Evolutionary conservation across 805 yeast genomes (phyloP), one percentile per base, ranked within the genome.

Genomic region (Yueomyces sinensis): DNA sequence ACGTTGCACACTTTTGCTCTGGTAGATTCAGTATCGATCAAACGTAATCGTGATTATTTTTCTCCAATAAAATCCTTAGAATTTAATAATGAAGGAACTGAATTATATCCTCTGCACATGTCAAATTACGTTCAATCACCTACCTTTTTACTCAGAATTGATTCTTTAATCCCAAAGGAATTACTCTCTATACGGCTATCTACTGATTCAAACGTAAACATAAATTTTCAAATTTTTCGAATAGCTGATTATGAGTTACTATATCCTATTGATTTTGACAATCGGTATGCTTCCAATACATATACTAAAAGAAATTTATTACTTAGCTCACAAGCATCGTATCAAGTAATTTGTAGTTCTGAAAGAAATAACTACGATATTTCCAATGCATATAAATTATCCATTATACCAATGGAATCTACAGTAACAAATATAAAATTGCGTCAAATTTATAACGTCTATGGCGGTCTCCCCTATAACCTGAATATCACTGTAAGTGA

Each of bases 391-490:
- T n/a, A n/a, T n/a, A n/a, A n/a, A n/a, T n/a, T n/a, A n/a, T n/a
- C n/a, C n/a, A n/a, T n/a, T n/a, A n/a, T n/a, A n/a, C n/a, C n/a
- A n/a, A n/a, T n/a, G n/a, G n/a, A n/a, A n/a, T n/a, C n/a, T n/a
- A n/a, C n/a, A n/a, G n/a, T n/a, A n/a, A n/a, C n/a, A 27, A 27
- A 16, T 1, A 28, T 39, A n/a, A 19, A 29, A 5, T 15, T 46
- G 11, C 31, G 37, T 28, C 37, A 41, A 31, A 37, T 42, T 3
- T 44, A 29, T 31, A 38, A 36, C 7, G 43, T 42, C 18, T 50
- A 35, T 38, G 55, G 54, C n/a, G 47, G 45, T 4, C 33, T 45
- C 7, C 46, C 49, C 5, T 43, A 45, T 24, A 52, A 50, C 15
- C 16, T 33, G 7, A n/a, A n/a, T n/a, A n/a, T 30, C 30, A 5